Evolutionary conservation across 2,329 filamentous ascomycete genomes (phyloP).

Genomic region (Colletotrichum simmondsii): DNA sequence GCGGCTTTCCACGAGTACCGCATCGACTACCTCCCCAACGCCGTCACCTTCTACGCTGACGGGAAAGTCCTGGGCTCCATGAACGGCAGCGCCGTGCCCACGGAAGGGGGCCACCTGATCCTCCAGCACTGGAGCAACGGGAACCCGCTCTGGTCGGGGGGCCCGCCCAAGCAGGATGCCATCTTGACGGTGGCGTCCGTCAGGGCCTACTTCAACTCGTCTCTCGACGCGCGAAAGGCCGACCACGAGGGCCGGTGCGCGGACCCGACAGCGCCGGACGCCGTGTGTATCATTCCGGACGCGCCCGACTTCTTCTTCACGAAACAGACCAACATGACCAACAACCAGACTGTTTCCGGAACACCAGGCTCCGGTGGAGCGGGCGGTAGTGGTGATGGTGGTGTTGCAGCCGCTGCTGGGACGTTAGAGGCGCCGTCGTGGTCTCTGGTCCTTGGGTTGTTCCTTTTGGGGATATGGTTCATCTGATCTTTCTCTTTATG

Average conservation of each 20-base stretch:
- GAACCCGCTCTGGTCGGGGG: slow-evolving; percentile 75
- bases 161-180: slow-evolving; percentile 73
- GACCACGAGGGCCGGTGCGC: slow-evolving; percentile 53
- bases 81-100: slow-evolving; percentile 67
- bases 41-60: slow-evolving; percentile 78
- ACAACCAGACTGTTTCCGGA: slow-evolving; percentile 56
- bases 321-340: slow-evolving; percentile 55
- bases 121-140: slow-evolving; percentile 85
- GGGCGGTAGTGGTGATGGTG: not conserved
- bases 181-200: slow-evolving; percentile 74
- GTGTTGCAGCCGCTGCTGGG: not conserved
- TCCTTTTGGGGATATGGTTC: slow-evolving; percentile 14
- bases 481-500: not conserved
- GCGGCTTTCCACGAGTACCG: slow-evolving; percentile 80
- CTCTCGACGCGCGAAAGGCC: slow-evolving; percentile 50
- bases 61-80: slow-evolving; percentile 66
- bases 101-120: slow-evolving; percentile 71
- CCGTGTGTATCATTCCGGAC: slow-evolving; percentile 64
- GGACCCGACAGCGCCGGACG: slow-evolving; percentile 46
- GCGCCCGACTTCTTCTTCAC: slow-evolving; percentile 62
- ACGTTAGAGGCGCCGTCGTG: slow-evolving; percentile 2
- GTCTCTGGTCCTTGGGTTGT: not conserved
- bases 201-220: slow-evolving; percentile 84
- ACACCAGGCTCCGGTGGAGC: not conserved
- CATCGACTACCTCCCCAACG: slow-evolving; percentile 75